Percentiles rank a stretch among this genome's conserved stretches.
Evolutionary conservation across 352 stramenopile species (phyloP).

Genomic region (Pythium plurisporium): DNA sequence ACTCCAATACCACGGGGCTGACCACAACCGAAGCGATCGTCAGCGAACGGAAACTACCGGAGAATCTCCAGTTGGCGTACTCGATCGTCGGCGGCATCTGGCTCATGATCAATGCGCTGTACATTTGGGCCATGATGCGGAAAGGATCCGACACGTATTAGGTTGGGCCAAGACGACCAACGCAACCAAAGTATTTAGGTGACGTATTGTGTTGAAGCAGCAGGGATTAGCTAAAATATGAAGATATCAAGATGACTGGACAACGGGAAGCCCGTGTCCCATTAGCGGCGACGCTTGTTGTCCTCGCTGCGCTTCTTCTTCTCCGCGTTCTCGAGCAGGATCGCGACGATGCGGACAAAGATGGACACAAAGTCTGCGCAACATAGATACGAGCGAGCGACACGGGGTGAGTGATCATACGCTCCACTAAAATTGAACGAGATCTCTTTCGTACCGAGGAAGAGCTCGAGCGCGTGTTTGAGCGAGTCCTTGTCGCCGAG

Average conservation of each 20-base stretch:
- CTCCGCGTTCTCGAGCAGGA: constrained; percentile 67
- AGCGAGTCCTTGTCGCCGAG: constrained; percentile 81
- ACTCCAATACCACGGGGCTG: not conserved
- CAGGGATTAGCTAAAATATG: no score
- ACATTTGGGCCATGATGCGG: constrained; percentile 21
- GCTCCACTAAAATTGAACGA: not conserved
- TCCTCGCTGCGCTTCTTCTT: constrained; percentile 41
- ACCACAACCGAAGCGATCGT: not conserved
- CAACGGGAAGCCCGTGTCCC: no score
- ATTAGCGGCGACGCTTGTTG: constrained; percentile 23
- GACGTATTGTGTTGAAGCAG: no score
- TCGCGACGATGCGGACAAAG: constrained; percentile 84
- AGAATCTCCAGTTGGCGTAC: constrained; percentile 22
- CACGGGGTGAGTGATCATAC: not conserved
- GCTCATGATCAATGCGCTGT: constrained; percentile 24
- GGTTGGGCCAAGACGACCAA: no score
- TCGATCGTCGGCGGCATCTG: constrained; percentile 20
- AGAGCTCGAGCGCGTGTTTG: constrained; percentile 80
- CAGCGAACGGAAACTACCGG: constrained; percentile 1
- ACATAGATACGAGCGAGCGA: not conserved
- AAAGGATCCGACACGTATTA: constrained; percentile 6
- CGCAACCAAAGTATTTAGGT: not conserved
- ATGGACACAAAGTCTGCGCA: constrained; percentile 78
- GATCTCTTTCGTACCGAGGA: constrained; percentile 49
- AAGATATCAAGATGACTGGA: no score